Evolutionary conservation across 768 basidiomycete species (phyloP).

Genomic region (Boletus huronensis): DNA sequence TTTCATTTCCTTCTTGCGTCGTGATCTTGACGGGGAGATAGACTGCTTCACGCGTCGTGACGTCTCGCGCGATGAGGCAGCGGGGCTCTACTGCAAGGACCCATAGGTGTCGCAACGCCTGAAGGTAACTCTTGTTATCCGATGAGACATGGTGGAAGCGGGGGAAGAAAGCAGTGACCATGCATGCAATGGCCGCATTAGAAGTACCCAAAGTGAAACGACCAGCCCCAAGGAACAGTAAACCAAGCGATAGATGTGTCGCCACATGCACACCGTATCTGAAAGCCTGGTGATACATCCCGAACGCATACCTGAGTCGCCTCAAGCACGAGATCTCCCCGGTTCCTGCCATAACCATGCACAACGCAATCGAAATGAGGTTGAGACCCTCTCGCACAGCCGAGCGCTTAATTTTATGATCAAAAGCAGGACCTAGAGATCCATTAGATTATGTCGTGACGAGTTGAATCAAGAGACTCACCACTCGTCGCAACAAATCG

Average conservation of each 20-base stretch:
- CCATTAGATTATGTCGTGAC: slow-evolving; percentile 2
- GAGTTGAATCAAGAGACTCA: slow-evolving; percentile 33
- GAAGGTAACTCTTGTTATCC: slow-evolving; percentile 89
- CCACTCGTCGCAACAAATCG: slow-evolving; percentile 65
- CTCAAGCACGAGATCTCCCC: slow-evolving; percentile 90
- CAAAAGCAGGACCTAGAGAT: slow-evolving; percentile 66
- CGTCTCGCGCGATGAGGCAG: slow-evolving; percentile 88
- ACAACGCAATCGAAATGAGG: slow-evolving; percentile 78
- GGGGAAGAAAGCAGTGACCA: slow-evolving; percentile 91
- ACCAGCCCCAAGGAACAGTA: slow-evolving; percentile 92
- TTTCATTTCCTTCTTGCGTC: slow-evolving; percentile 59
- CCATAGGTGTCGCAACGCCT: slow-evolving; percentile 94
- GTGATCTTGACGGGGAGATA: slow-evolving; percentile 91
- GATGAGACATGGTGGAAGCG: slow-evolving; percentile 73
- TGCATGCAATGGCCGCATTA: slow-evolving; percentile 84
- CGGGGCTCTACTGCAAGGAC: slow-evolving; percentile 92
- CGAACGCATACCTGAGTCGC: slow-evolving; percentile 84
- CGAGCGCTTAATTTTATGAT: slow-evolving; percentile 83
- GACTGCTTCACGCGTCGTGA: slow-evolving; percentile 86
- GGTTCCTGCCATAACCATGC: slow-evolving; percentile 96
- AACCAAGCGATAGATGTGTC: slow-evolving; percentile 84
- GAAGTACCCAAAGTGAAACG: slow-evolving; percentile 90
- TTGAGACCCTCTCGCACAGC: slow-evolving; percentile 87
- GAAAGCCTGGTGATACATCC: slow-evolving; percentile 71
- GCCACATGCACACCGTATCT: slow-evolving; percentile 90